These are phyloP conservation scores for Epicoccum nigrum DNA, from an alignment of 2,329 filamentous ascomycete genomes.

Conservation along the genomic window DNA sequence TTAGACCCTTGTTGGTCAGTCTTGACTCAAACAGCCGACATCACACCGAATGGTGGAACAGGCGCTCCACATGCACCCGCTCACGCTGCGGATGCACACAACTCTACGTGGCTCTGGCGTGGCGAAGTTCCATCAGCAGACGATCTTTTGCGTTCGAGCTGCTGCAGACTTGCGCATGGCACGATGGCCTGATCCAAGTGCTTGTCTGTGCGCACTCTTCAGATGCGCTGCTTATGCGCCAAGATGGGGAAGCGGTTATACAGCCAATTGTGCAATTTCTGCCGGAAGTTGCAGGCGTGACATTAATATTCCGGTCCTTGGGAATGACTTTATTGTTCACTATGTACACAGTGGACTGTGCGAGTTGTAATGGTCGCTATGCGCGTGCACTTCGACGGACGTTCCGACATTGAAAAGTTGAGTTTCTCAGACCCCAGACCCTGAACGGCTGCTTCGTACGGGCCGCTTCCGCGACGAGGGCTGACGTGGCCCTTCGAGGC, in stretches of 20 bases:
- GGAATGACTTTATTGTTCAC: not conserved
- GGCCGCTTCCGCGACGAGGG: slow-evolving; percentile 14
- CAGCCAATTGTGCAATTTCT: slow-evolving; percentile 1
- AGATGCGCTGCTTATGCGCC: slow-evolving; percentile 5
- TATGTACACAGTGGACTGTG: not conserved
- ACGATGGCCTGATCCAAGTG: slow-evolving; percentile 11
- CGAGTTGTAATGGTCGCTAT: not conserved
- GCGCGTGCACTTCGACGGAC: slow-evolving; percentile 2
- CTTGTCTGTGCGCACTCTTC: slow-evolving; percentile 5
- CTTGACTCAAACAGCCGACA: slow-evolving; percentile 11
- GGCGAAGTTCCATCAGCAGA: slow-evolving; percentile 12
- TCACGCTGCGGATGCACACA: slow-evolving; percentile 6
- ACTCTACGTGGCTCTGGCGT: slow-evolving; percentile 4
- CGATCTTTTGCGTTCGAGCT: not conserved
- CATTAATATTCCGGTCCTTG: not conserved
- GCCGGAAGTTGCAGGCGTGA: not conserved
- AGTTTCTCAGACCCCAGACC: slow-evolving; percentile 1
- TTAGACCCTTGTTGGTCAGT: not conserved
- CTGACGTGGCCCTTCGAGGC: slow-evolving; percentile 9
- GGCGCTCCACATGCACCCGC: slow-evolving; percentile 1
- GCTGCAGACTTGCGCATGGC: slow-evolving; percentile 3
- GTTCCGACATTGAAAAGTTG: not conserved
- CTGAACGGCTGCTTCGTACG: slow-evolving; percentile 1
- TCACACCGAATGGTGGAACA: slow-evolving; percentile 8
- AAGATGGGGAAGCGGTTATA: slow-evolving; percentile 19